These are phyloP conservation scores for Fomitopsis schrenkii DNA, from an alignment of 1,284 basidiomycete genomes.

Conservation along the genomic window DNA sequence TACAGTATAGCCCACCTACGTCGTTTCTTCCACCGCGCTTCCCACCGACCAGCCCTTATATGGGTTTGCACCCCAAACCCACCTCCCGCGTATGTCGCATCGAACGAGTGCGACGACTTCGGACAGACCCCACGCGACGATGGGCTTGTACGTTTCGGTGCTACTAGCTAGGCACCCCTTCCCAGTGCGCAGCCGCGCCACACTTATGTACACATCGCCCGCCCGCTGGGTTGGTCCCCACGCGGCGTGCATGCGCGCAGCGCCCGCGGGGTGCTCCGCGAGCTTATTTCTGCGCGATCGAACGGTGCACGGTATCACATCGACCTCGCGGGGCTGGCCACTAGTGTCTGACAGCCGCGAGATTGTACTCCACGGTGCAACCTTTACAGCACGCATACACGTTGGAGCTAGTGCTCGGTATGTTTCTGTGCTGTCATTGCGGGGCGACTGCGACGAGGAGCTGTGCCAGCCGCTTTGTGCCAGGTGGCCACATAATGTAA, in stretches of 20 bases:
- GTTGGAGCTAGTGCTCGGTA: not conserved
- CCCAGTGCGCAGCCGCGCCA: not conserved
- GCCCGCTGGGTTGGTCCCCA: not conserved
- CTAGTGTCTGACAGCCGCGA: not conserved
- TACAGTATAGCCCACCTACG: no score
- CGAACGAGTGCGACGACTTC: not conserved
- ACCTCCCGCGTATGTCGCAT: not conserved
- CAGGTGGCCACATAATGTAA: no score
- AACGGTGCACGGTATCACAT: not conserved
- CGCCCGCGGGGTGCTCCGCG: not conserved
- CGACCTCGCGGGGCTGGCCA: not conserved
- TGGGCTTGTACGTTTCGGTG: not conserved
- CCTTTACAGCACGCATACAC: not conserved
- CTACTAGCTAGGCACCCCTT: not conserved
- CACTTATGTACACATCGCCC: not conserved
- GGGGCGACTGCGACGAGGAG: no score
- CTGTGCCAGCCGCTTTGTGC: no score
- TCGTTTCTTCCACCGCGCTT: not conserved
- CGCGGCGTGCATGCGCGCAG: not conserved
- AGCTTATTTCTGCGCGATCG: not conserved
- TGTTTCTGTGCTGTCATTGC: not conserved
- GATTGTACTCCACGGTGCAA: not conserved
- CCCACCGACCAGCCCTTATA: not conserved
- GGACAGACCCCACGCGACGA: not conserved
- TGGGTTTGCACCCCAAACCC: not conserved